phyloP scores from a whole-genome alignment of 83 land plant species.

The Isoetes engelmannii region DNA sequence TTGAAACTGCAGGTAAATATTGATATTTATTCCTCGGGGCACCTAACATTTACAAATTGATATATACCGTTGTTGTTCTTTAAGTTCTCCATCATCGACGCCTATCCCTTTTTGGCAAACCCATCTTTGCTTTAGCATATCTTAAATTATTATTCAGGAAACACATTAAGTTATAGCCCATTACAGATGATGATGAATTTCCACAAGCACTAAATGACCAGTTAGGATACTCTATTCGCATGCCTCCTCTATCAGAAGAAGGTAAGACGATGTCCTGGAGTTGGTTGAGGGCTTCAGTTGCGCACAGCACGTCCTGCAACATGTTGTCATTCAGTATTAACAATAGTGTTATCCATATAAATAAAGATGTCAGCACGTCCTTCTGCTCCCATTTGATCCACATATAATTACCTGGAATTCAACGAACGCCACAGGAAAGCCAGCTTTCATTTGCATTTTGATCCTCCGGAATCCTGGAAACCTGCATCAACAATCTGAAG shows the following conservation, averaged over 20 bases:
- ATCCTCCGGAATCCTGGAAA: conserved; percentile 55
- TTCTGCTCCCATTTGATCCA: too few species aligned
- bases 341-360: too few species aligned
- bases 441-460: conserved; percentile 33
- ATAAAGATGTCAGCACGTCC: too few species aligned
- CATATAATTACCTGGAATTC: conserved; percentile 32
- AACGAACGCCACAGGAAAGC: conserved; percentile 26
- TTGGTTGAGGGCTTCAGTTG: conserved; percentile 37
- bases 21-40: too few species aligned
- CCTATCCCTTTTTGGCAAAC: conserved; percentile 41
- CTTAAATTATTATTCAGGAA: conserved; percentile 20
- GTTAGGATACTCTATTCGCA: conserved; percentile 44
- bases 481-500: conserved; percentile 11
- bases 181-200: too few species aligned
- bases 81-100: too few species aligned
- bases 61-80: too few species aligned
- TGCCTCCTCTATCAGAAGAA: conserved; percentile 37
- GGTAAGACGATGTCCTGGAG: conserved; percentile 28
- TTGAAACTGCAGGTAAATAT: too few species aligned
- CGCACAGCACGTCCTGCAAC: conserved; percentile 31
- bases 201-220: neutral
- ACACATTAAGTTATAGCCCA: neutral
- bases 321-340: too few species aligned
- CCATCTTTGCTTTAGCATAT: conserved; percentile 48
- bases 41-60: too few species aligned